A percentile compares a stretch with the other conserved stretches of the same genome.
Evolutionary conservation across 352 stramenopile species (phyloP).

Genomic region (Globisporangium uncinulatum): DNA sequence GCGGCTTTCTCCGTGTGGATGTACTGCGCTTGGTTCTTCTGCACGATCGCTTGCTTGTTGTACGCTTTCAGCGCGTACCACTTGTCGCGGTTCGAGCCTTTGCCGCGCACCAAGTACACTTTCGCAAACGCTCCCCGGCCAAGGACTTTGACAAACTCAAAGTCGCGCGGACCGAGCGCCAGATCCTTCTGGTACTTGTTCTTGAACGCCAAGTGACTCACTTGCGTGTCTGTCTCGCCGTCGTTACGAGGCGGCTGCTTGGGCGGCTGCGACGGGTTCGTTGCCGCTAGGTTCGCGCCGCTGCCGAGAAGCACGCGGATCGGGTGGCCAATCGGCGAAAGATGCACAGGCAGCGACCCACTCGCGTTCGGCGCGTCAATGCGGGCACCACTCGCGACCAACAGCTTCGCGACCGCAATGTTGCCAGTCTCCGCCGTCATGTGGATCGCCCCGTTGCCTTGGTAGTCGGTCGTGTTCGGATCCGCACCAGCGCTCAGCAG

Average conservation of each 20-base stretch:
- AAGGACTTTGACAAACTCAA: conserved; percentile 85
- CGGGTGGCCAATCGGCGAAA: conserved; percentile 83
- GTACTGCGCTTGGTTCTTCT: conserved; percentile 88
- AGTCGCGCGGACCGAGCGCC: conserved; percentile 74
- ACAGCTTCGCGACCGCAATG: conserved; percentile 70
- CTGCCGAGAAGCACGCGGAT: conserved; percentile 80
- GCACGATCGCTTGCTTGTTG: conserved; percentile 86
- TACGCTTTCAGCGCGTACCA: conserved; percentile 85
- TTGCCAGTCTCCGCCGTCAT: conserved; percentile 74
- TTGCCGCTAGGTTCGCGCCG: conserved; percentile 58
- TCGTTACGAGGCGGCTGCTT: conserved; percentile 36
- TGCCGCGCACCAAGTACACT: conserved; percentile 79
- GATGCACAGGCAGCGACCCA: conserved; percentile 72
- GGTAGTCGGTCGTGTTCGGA: conserved; percentile 75
- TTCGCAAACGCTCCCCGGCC: conserved; percentile 80
- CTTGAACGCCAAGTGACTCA: conserved; percentile 83
- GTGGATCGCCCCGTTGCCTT: conserved; percentile 80
- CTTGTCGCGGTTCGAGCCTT: conserved; percentile 82
- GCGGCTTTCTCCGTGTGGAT: conserved; percentile 83
- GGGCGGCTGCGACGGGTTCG: conserved; percentile 60
- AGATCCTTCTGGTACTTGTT: conserved; percentile 88
- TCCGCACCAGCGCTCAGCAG: conserved; percentile 62
- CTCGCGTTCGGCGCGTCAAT: conserved; percentile 76
- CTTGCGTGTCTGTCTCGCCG: conserved; percentile 61
- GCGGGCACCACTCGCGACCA: conserved; percentile 64